Percentiles rank a stretch among this genome's conserved stretches.
phyloP scores from a whole-genome alignment of 139 green algal species.

The Micractinium sp. region DNA sequence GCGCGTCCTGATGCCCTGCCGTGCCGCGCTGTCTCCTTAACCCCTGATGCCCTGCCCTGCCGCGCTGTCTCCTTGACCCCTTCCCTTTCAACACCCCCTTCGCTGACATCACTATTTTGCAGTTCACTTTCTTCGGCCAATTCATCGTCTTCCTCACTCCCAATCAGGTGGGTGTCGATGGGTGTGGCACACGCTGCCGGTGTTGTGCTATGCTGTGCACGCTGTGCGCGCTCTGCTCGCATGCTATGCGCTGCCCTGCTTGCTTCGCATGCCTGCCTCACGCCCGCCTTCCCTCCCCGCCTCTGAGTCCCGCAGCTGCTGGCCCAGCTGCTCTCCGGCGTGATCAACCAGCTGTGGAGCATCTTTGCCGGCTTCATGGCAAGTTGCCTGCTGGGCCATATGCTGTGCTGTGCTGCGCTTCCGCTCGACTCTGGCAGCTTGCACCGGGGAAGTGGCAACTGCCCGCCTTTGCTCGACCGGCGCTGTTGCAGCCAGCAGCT shows the following conservation, averaged over 20 bases:
- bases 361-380: not conserved
- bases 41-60: too few relatives aligned
- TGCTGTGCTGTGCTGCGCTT: too few relatives aligned
- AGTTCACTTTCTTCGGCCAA: constrained; percentile 46
- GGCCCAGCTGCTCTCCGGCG: constrained; percentile 30
- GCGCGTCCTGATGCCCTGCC: too few relatives aligned
- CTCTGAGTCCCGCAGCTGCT: constrained; percentile 30
- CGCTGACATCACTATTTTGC: not conserved
- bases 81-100: not conserved
- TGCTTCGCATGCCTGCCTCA: not conserved
- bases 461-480: too few relatives aligned
- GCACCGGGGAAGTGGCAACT: too few relatives aligned
- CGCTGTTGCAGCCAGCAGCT: too few relatives aligned
- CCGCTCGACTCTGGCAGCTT: too few relatives aligned
- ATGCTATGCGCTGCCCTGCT: not conserved
- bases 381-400: too few relatives aligned
- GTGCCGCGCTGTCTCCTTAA: not conserved
- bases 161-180: constrained; percentile 4
- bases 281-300: not conserved
- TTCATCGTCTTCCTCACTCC: constrained; percentile 39
- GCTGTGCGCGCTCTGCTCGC: not conserved
- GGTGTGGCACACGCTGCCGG: not conserved
- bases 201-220: too few relatives aligned
- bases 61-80: not conserved
- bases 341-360: constrained; percentile 67